Base-by-base conservation (phyloP, 2,329 filamentous ascomycete genomes). In the Fusarium veterinarium region DNA sequence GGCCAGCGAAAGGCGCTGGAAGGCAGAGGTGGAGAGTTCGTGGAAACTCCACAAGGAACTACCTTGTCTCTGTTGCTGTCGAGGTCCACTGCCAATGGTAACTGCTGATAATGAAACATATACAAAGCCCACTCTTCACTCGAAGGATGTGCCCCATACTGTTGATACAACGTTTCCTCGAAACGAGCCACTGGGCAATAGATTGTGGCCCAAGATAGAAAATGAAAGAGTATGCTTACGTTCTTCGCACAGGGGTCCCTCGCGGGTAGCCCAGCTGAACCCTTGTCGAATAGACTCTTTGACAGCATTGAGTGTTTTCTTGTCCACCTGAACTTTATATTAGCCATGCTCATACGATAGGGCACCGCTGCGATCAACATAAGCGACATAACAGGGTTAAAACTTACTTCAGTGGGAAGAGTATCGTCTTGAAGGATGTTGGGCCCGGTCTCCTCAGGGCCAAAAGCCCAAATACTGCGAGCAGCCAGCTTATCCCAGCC, bases 361-460 rank as follows among this genome's bases (percentile, higher is more conserved):
- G 72, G 65, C 30, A 60, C 44, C 37, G 51, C 30, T 35, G 11
- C 35, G 40, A 45, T 48, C 25, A 62, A 38, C 23, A 28, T 23
- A 20, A 49, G n/a, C 35, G 37, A 37, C 41, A 40, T 41, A 28
- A 17, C 55, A 58, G 51, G 33, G 51, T 19, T 40, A n/a, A 55
- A 53, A 58, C 88, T 81, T 82, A 91, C 90, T 82, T 98, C 95
- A 30, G 93, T 94, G 7, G 95, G 95, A 23, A 99, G 86, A 23
- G 96, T 99, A 82, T 99, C 96, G 81, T 99, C 96, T 82, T 98
- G 95, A 55, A 99, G 85, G 73, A 99, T 96, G 82, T 99, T 99
- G 10, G 96, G 94, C 1, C 95, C 93, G 86, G 91, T 92, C 74
- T 99, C 96, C 65, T 98, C 95, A 8, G 96, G 96, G 6, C 96